Evolutionary conservation across 345 rosid genomes (phyloP).

Genomic region (Populus euphratica): DNA sequence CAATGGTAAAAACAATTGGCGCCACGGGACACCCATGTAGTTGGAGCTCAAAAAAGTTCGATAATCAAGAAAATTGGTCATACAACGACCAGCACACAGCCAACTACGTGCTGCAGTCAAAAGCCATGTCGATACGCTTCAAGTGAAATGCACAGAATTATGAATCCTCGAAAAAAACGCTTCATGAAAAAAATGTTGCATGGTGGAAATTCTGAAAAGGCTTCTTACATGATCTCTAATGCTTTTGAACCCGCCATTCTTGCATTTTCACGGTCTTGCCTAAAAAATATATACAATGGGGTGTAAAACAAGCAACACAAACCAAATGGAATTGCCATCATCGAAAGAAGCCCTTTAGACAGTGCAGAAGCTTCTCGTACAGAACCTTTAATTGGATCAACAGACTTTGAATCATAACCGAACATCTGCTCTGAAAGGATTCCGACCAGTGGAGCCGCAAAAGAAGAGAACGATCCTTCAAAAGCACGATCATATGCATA

Average conservation of each 20-base stretch:
- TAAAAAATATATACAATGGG: conserved; percentile 63
- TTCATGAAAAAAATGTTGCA: background rate
- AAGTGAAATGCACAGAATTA: background rate
- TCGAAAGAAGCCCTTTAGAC: conserved; percentile 79
- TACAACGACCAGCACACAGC: no score
- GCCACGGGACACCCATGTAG: no score
- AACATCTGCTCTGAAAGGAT: conserved; percentile 77
- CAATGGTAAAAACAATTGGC: no score
- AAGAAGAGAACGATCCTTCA: conserved; percentile 83
- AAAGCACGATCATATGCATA: conserved; percentile 92
- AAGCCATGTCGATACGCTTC: background rate
- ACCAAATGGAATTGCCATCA: conserved; percentile 91
- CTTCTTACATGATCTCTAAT: conserved; percentile 47
- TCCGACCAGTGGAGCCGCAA: conserved; percentile 97
- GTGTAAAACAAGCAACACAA: conserved; percentile 80
- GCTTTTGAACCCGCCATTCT: conserved; percentile 44
- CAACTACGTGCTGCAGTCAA: no score
- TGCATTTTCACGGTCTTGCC: conserved; percentile 67
- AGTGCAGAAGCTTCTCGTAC: conserved; percentile 62
- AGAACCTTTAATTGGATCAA: conserved; percentile 66
- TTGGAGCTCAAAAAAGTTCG: no score
- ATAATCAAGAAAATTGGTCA: no score
- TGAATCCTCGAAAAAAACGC: background rate
- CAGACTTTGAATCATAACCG: conserved; percentile 71
- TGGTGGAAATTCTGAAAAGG: background rate